Conservation (phyloP, 139 green algal species). For the Micromonas pusilla region DNA sequence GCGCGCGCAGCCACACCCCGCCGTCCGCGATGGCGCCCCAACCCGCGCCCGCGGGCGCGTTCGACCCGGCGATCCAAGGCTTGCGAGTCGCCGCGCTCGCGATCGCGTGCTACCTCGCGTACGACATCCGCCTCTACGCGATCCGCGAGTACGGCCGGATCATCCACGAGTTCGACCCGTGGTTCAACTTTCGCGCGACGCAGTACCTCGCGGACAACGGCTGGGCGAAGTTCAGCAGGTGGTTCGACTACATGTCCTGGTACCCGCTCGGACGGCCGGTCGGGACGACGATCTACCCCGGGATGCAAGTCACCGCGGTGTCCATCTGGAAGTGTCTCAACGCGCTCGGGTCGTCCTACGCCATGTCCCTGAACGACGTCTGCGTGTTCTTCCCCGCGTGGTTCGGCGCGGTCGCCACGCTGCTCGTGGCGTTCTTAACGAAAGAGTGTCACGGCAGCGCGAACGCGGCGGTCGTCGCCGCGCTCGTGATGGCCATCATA, state of each 20-base stretch:
- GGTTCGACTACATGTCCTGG: constrained; percentile 66
- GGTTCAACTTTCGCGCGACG: constrained; percentile 69
- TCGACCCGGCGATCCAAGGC: no score
- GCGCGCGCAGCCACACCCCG: no score
- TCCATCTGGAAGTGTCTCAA: constrained; percentile 46
- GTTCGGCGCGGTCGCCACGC: constrained; percentile 35
- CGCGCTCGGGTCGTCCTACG: constrained; percentile 45
- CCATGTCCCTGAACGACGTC: constrained; percentile 50
- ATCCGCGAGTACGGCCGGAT: constrained; percentile 33
- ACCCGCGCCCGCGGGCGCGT: background rate
- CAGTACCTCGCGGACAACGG: constrained; percentile 52
- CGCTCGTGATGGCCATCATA: constrained; percentile 47
- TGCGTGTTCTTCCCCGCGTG: constrained; percentile 54
- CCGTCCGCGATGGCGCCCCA: no score
- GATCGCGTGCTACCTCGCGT: constrained; percentile 15
- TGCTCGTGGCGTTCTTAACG: constrained; percentile 19
- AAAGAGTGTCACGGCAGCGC: constrained; percentile 26
- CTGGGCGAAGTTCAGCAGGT: constrained; percentile 62
- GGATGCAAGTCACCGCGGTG: constrained; percentile 58
- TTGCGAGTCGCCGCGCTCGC: background rate
- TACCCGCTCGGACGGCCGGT: constrained; percentile 67
- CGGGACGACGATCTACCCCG: constrained; percentile 66
- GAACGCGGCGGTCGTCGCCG: constrained; percentile 21
- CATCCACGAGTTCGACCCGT: constrained; percentile 73
- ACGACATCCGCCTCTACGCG: constrained; percentile 22